A percentile compares a stretch with the other conserved stretches of the same genome.
These are phyloP conservation scores for Abelmoschus esculentus DNA, from an alignment of 345 rosid genomes.

Conservation along the genomic window DNA sequence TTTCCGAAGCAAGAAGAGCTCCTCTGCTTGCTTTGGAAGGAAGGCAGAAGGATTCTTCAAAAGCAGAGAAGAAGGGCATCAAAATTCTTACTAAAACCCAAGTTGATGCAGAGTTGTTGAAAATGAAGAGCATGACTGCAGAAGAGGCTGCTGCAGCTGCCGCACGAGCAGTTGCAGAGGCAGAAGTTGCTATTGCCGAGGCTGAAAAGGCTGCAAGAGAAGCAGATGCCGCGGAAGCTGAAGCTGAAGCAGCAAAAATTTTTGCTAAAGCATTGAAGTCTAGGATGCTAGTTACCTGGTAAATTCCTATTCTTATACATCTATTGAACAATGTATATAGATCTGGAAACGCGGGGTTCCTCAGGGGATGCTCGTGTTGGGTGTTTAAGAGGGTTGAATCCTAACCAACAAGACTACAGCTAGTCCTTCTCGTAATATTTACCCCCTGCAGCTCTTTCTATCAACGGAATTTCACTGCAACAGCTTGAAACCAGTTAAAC, in stretches of 20 bases:
- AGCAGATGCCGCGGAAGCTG: constrained; percentile 91
- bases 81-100: constrained; percentile 42
- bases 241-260: constrained; percentile 90
- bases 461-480: constrained; percentile 1
- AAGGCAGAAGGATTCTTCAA: constrained; percentile 41
- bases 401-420: neutral
- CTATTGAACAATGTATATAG: neutral
- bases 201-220: constrained; percentile 95
- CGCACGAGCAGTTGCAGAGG: constrained; percentile 89
- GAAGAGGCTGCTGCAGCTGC: constrained; percentile 89
- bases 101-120: constrained; percentile 47
- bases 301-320: constrained; percentile 16
- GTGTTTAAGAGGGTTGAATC: neutral
- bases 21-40: constrained; percentile 44
- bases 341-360: constrained; percentile 3
- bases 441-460: neutral
- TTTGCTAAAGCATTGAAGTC: constrained; percentile 60
- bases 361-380: neutral
- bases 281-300: constrained; percentile 41
- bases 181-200: constrained; percentile 85
- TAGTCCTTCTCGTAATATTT: neutral
- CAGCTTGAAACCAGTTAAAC: neutral
- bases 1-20: constrained; percentile 39
- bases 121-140: constrained; percentile 73
- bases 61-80: constrained; percentile 35